These are phyloP conservation scores for Vitis hybrid DNA, from an alignment of 177 flowering plant genomes.

Conservation along the genomic window DNA sequence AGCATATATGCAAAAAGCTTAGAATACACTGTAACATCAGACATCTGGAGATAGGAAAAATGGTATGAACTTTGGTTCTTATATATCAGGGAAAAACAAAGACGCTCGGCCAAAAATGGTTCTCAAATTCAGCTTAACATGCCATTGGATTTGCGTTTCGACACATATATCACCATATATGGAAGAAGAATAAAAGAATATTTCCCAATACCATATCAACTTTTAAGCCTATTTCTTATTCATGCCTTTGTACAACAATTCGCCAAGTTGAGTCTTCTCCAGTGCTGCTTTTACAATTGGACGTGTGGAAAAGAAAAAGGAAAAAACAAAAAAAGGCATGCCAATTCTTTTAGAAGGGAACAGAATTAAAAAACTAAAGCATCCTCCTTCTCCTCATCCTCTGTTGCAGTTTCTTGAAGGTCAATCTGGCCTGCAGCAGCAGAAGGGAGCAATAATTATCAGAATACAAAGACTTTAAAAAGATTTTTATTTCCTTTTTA, in stretches of 20 bases:
- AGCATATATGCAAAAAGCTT: too few relatives aligned
- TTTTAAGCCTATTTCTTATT: slow-evolving; percentile 5
- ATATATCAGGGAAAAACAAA: too few relatives aligned
- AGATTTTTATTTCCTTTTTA: too few relatives aligned
- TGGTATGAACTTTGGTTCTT: too few relatives aligned
- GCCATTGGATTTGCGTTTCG: not conserved
- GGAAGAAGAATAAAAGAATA: not conserved
- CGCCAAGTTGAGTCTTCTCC: not conserved
- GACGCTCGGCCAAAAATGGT: not conserved
- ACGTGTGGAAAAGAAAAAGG: not conserved
- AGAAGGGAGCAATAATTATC: slow-evolving; percentile 9
- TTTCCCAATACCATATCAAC: slow-evolving; percentile 9
- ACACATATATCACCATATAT: not conserved
- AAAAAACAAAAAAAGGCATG: not conserved
- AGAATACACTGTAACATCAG: too few relatives aligned
- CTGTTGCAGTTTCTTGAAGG: slow-evolving; percentile 43
- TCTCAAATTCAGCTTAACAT: not conserved
- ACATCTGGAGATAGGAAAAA: too few relatives aligned
- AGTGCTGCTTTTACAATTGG: slow-evolving; percentile 5
- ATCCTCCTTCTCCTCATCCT: slow-evolving; percentile 34
- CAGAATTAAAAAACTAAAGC: slow-evolving; percentile 10
- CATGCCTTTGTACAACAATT: slow-evolving; percentile 7
- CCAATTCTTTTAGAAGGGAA: not conserved
- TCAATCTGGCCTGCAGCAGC: slow-evolving; percentile 50
- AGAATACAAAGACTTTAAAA: not conserved